Percentiles rank a stretch among this genome's conserved stretches.
Conservation (phyloP, 306 rosid species). For the Quercus parvula region DNA sequence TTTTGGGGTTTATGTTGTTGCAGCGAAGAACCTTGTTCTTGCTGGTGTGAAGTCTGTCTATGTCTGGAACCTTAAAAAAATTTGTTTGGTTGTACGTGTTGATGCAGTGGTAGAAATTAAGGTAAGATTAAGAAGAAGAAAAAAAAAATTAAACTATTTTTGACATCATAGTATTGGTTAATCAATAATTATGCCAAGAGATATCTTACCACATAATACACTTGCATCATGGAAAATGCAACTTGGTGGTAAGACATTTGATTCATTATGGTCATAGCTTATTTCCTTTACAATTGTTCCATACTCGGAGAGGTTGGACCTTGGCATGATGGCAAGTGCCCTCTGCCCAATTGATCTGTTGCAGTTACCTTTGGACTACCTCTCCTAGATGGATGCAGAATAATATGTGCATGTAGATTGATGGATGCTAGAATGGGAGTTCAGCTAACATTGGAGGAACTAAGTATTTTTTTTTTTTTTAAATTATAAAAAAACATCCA, state of each 20-base stretch:
- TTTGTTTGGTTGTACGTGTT: not conserved
- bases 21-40: slow-evolving; percentile 93
- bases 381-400: not conserved
- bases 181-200: not conserved
- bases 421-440: not conserved
- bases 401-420: not conserved
- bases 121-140: too few relatives aligned
- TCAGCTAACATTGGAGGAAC: not conserved
- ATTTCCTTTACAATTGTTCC: not conserved
- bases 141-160: not conserved
- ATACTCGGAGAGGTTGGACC: too few relatives aligned
- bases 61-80: too few relatives aligned
- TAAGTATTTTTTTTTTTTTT: not conserved
- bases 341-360: too few relatives aligned
- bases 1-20: slow-evolving; percentile 7
- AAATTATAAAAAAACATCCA: not conserved
- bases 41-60: slow-evolving; percentile 84
- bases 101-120: not conserved
- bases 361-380: too few relatives aligned
- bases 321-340: too few relatives aligned
- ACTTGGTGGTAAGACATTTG: not conserved
- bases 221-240: not conserved
- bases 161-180: not conserved
- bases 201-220: not conserved
- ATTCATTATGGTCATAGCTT: not conserved